Base-by-base conservation (phyloP, 192 early-diverging fungal species). In the Cetraspora pellucida region DNA sequence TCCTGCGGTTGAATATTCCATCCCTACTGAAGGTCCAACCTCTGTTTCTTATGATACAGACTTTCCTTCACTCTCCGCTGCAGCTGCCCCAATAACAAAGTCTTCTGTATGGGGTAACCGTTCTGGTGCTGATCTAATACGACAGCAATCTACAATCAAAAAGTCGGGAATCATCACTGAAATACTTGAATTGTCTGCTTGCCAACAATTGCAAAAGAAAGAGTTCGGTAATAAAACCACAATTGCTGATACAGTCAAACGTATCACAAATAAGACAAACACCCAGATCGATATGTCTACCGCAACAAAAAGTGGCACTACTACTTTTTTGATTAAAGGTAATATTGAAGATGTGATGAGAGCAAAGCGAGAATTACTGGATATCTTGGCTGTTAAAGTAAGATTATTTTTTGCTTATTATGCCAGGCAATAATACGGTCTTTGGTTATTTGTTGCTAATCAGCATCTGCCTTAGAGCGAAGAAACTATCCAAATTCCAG, bases 201-300 rank as follows among this genome's bases (percentile, higher is more conserved):
- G 61, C 11, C 74, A 76, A 43, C 74, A 76, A 37, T 66, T 66
- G 19, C 60, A 66, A 76, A 76, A 64, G 28, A 60, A 61, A 43
- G 74, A 76, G 52, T 76, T 76, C 17, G 74, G 74, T 14, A 63
- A 52, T 45, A 76, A 76, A 55, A 81, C 81, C 43, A 79, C 83
- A 14, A 82, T 87, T 10, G 85, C 83, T 54, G 90, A 90, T 37
- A 78, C 85, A 11, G 89, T 89, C 59, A 87, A 87, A 73, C 77
- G 83, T 54, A 88, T 91, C n/a, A 90, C 87, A 79, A 79, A 84
- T 64, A 87, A 85, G 54, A 92, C 91, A 2, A 84, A 87, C 67
- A 94, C 95, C 11, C 87, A 88, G 25, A 96, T 98, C 71, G 94
- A 97, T 55, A 86, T 93, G 16, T 93, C 94, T 52, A 92, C 92